Conservation (phyloP, 164 flowering plant species). For the Malania oleifera region DNA sequence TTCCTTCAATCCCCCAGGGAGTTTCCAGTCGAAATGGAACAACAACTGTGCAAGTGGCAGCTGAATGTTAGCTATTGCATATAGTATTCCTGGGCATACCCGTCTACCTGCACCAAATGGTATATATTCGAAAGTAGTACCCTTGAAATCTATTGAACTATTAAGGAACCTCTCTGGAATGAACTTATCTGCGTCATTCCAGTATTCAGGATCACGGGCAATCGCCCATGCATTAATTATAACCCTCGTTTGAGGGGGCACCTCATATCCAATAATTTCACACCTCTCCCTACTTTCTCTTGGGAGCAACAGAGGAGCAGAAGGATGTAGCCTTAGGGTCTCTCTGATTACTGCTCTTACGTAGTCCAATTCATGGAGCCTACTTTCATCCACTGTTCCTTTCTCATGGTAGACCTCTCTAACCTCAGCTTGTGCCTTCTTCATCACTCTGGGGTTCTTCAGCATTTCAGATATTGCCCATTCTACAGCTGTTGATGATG, state of each 20-base stretch:
- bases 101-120: constrained; percentile 43
- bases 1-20: constrained; percentile 14
- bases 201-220: constrained; percentile 12
- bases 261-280: constrained; percentile 8
- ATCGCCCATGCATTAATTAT: constrained; percentile 17
- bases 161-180: constrained; percentile 28
- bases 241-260: constrained; percentile 3
- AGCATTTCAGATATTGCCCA: constrained; percentile 27
- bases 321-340: constrained; percentile 15
- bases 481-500: constrained; percentile 22
- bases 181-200: constrained; percentile 32
- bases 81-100: constrained; percentile 32
- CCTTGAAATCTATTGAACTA: constrained; percentile 21
- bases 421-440: constrained; percentile 2
- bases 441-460: constrained; percentile 4
- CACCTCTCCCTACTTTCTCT: constrained; percentile 17
- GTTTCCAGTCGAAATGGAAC: constrained; percentile 32
- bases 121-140: constrained; percentile 21
- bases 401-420: neutral
- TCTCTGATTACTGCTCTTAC: constrained; percentile 14
- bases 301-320: constrained; percentile 12
- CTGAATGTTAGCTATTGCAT: constrained; percentile 26
- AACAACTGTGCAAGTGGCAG: constrained; percentile 21
- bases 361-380: constrained; percentile 7
- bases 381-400: constrained; percentile 3